Evolutionary conservation across 495 filamentous ascomycete genomes (phyloP).

Genomic region (Penicillium soppii): DNA sequence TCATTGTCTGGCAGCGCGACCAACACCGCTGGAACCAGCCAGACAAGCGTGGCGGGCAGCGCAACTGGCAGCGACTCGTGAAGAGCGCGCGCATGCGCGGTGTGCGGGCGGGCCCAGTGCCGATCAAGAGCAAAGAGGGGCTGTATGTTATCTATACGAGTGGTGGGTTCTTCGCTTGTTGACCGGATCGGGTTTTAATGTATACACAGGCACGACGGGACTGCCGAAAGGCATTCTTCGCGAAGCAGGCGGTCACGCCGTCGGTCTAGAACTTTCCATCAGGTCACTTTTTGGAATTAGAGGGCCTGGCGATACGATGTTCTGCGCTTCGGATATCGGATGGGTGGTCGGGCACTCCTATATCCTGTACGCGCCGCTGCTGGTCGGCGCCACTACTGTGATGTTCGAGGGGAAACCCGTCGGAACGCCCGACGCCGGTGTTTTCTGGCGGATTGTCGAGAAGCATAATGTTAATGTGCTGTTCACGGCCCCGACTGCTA

Average conservation of each 20-base stretch:
- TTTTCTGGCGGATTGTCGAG: constrained; percentile 84
- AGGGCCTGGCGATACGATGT: constrained; percentile 80
- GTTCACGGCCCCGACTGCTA: constrained; percentile 83
- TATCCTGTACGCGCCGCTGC: constrained; percentile 80
- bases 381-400: constrained; percentile 81
- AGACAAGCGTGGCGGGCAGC: constrained; percentile 61
- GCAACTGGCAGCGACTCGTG: constrained; percentile 76
- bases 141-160: constrained; percentile 92
- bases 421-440: constrained; percentile 82
- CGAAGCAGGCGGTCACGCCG: constrained; percentile 82
- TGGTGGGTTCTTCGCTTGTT: constrained; percentile 31
- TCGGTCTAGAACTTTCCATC: constrained; percentile 78
- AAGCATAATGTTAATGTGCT: constrained; percentile 81
- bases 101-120: constrained; percentile 66
- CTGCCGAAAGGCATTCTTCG: constrained; percentile 85
- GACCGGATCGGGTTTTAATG: neutral
- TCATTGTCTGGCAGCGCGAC: constrained; percentile 77
- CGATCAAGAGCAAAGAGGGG: constrained; percentile 71
- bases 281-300: constrained; percentile 75
- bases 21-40: constrained; percentile 71
- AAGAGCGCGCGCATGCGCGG: constrained; percentile 63
- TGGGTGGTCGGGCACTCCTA: constrained; percentile 87
- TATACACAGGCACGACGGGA: constrained; percentile 68
- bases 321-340: constrained; percentile 79
- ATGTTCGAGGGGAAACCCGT: constrained; percentile 92